These are phyloP conservation scores for grape (Vitis vinifera) DNA, from an alignment of 164 flowering plant genomes.

Conservation along the genomic window DNA sequence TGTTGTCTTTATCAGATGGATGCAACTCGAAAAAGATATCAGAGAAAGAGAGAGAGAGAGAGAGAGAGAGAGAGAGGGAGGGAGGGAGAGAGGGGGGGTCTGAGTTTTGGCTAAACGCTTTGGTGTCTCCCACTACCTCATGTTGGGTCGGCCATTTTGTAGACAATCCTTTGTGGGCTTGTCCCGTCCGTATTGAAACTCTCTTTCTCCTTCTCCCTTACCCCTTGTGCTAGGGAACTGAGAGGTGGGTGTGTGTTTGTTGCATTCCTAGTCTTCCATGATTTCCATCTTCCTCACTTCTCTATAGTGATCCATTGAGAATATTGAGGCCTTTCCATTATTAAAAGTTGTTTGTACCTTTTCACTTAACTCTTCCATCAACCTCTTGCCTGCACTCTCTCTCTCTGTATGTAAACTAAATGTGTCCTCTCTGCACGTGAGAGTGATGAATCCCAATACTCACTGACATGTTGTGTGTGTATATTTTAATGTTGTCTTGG, in stretches of 20 bases:
- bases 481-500: too few species aligned
- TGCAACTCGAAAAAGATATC: neutral
- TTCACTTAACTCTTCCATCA: neutral
- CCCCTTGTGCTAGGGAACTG: neutral
- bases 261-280: neutral
- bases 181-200: conserved; percentile 16
- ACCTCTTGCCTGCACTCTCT: neutral
- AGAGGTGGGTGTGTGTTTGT: conserved; percentile 8
- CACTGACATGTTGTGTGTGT: too few species aligned
- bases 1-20: conserved; percentile 14
- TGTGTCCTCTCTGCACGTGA: too few species aligned
- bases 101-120: conserved; percentile 6
- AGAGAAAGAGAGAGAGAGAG: neutral
- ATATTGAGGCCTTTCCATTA: conserved; percentile 1
- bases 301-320: neutral
- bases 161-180: conserved; percentile 35
- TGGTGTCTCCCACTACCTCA: conserved; percentile 30
- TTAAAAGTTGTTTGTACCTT: conserved; percentile 5
- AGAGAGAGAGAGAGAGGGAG: neutral
- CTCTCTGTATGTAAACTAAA: neutral
- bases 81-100: neutral
- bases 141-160: conserved; percentile 34
- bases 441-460: too few species aligned
- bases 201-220: neutral
- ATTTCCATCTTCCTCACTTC: neutral